These are phyloP conservation scores for Termitomyces eurrhizus DNA, from an alignment of 768 basidiomycete species.

Conservation along the genomic window DNA sequence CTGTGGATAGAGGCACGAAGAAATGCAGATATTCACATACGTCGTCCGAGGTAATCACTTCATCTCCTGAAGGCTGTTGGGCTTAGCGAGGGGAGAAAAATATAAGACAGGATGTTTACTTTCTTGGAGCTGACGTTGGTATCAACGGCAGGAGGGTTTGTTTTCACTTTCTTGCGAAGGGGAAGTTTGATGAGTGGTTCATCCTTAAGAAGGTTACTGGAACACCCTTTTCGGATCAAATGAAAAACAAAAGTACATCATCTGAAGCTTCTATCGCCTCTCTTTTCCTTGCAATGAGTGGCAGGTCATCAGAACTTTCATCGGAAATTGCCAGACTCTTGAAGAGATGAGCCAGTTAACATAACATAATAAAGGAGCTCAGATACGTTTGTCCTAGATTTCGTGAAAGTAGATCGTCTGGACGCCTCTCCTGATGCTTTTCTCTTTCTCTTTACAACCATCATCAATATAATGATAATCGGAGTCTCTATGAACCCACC, in stretches of 20 bases:
- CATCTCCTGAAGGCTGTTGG: not conserved
- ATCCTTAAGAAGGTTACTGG: slow-evolving; percentile 3
- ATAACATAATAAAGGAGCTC: not conserved
- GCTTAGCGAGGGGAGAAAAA: not conserved
- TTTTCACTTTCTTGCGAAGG: slow-evolving; percentile 8
- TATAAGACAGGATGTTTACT: not conserved
- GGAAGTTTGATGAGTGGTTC: slow-evolving; percentile 6
- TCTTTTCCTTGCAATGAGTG: slow-evolving; percentile 11
- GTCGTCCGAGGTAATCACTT: not conserved
- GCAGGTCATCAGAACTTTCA: slow-evolving; percentile 11
- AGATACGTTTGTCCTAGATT: slow-evolving; percentile 6
- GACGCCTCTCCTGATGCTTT: slow-evolving; percentile 2
- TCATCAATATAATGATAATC: not conserved
- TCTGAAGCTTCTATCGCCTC: slow-evolving; percentile 6
- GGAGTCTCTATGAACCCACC: not conserved
- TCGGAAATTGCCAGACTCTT: slow-evolving; percentile 15
- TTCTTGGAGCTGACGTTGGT: not conserved
- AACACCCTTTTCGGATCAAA: not conserved
- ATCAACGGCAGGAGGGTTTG: not conserved
- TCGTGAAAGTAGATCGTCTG: not conserved
- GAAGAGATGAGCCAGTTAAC: not conserved
- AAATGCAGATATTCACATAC: not conserved
- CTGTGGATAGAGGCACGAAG: not conserved
- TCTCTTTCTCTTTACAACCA: slow-evolving; percentile 3
- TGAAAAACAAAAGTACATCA: slow-evolving; percentile 4